phyloP scores from a whole-genome alignment of 495 filamentous ascomycete species.

The Acidiella bohemica region DNA sequence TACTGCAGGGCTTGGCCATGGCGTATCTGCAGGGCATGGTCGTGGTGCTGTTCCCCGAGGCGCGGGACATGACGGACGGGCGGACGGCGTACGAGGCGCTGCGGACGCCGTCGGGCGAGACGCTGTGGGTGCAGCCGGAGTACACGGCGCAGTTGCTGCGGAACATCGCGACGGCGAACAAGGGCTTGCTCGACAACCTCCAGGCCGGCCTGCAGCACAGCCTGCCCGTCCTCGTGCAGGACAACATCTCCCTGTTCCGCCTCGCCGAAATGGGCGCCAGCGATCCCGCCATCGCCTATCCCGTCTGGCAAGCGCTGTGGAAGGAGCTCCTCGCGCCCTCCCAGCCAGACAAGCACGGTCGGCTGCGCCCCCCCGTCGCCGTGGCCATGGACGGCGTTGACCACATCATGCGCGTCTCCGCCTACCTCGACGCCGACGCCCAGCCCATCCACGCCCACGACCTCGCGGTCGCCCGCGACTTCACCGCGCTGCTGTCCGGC shows the following conservation, averaged over 20 bases:
- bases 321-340: constrained; percentile 54
- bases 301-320: constrained; percentile 71
- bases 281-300: constrained; percentile 64
- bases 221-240: constrained; percentile 42
- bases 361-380: constrained; percentile 58
- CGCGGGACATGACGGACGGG: constrained; percentile 67
- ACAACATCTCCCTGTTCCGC: constrained; percentile 49
- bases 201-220: constrained; percentile 46
- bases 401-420: constrained; percentile 61
- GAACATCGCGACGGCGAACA: constrained; percentile 59
- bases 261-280: constrained; percentile 56
- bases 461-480: constrained; percentile 60
- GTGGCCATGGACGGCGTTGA: constrained; percentile 64
- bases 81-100: constrained; percentile 67
- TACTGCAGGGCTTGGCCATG: constrained; percentile 74
- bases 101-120: constrained; percentile 8
- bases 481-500: constrained; percentile 56
- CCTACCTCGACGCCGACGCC: constrained; percentile 54
- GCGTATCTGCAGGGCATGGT: constrained; percentile 75
- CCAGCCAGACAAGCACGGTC: constrained; percentile 16
- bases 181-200: constrained; percentile 44
- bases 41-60: constrained; percentile 83
- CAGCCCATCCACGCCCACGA: constrained; percentile 78
- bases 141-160: constrained; percentile 60
- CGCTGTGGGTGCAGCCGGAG: constrained; percentile 61